A percentile compares a stretch with the other conserved stretches of the same genome.
Conservation (phyloP, 768 basidiomycete species). For the Suillus subluteus region DNA sequence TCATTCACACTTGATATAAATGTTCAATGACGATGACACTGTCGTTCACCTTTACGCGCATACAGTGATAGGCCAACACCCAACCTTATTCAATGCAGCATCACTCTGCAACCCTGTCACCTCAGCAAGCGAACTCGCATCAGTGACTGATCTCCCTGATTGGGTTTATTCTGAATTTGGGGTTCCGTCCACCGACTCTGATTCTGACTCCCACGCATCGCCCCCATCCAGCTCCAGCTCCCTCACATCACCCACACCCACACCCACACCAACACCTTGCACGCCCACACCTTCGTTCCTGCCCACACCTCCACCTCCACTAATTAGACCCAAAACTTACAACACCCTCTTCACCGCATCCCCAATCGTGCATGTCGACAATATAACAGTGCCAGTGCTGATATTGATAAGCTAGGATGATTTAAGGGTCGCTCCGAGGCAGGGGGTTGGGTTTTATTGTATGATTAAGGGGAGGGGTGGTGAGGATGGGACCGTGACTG, state of each 20-base stretch:
- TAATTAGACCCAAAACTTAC: constrained; percentile 50
- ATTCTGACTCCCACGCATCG: no score
- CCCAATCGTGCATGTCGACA: constrained; percentile 57
- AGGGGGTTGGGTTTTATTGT: neutral
- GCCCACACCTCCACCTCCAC: constrained; percentile 14
- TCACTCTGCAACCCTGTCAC: constrained; percentile 73
- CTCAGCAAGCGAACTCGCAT: constrained; percentile 53
- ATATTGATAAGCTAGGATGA: constrained; percentile 26
- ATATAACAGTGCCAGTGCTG: constrained; percentile 55
- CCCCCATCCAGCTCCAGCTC: neutral
- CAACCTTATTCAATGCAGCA: constrained; percentile 68
- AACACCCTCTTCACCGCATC: constrained; percentile 49
- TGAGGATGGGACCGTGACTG: neutral
- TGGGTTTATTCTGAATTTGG: constrained; percentile 56
- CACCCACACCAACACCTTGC: neutral
- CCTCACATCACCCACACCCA: neutral
- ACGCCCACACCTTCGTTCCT: no score
- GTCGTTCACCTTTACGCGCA: no score
- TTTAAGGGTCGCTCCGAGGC: neutral
- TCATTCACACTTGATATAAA: no score
- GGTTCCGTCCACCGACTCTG: constrained; percentile 29
- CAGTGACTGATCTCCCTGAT: constrained; percentile 67
- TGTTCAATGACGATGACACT: no score
- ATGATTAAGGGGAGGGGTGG: neutral
- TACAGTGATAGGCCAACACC: constrained; percentile 63